Evolutionary conservation across 2,329 filamentous ascomycete genomes (phyloP).

Genomic region (Knoxdaviesia capensis): DNA sequence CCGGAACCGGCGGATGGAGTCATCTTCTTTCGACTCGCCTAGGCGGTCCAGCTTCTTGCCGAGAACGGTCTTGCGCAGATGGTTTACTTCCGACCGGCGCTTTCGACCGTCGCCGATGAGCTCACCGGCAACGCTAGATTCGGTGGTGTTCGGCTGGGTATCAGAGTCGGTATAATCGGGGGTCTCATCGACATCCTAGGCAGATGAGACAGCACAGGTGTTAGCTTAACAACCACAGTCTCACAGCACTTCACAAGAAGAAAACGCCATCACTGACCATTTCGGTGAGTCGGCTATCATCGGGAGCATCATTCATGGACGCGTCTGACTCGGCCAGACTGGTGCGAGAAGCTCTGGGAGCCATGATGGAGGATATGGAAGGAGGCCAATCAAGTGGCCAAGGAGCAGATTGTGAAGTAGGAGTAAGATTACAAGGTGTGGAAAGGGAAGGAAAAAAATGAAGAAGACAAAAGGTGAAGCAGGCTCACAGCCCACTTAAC

Average conservation of each 20-base stretch:
- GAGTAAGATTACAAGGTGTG: neutral
- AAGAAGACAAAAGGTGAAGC: neutral
- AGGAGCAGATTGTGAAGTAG: too few species aligned
- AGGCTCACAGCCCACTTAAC: constrained; percentile 1
- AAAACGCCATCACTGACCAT: constrained; percentile 21
- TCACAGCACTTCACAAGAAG: neutral
- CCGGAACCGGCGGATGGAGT: constrained; percentile 81
- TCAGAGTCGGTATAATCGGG: constrained; percentile 47
- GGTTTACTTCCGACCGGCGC: constrained; percentile 68
- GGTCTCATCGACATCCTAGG: constrained; percentile 42
- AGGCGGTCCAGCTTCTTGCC: constrained; percentile 87
- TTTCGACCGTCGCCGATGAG: constrained; percentile 55
- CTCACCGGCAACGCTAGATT: constrained; percentile 75
- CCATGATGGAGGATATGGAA: constrained; percentile 2
- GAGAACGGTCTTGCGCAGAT: constrained; percentile 78
- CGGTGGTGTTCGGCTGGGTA: constrained; percentile 47
- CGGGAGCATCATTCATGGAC: constrained; percentile 41
- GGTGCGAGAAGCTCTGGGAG: constrained; percentile 1
- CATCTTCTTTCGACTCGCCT: constrained; percentile 92
- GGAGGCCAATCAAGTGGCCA: neutral
- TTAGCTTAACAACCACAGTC: neutral
- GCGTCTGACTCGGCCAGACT: constrained; percentile 30
- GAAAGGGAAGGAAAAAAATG: neutral
- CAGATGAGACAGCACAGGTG: neutral
- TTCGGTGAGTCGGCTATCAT: constrained; percentile 21